A percentile compares a stretch with the other conserved stretches of the same genome.
Evolutionary conservation across 164 flowering plant species (phyloP).

Genomic region (Chimonanthus salicifolius): DNA sequence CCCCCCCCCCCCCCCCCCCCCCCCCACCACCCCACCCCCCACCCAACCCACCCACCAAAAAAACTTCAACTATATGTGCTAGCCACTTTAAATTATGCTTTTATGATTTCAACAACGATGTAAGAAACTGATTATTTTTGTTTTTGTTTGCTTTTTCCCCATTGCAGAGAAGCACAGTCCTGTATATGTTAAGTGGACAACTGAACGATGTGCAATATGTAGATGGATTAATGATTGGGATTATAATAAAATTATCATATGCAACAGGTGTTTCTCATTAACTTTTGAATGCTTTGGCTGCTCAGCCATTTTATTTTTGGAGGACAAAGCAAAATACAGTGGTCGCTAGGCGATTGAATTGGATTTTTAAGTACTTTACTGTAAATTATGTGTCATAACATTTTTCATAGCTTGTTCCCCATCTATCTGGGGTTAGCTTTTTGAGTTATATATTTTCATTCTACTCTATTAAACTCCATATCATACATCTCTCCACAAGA

Average conservation of each 20-base stretch:
- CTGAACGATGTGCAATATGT: conserved; percentile 96
- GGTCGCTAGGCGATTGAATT: neutral
- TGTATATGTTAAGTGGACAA: conserved; percentile 89
- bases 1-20: no score
- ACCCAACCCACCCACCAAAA: no score
- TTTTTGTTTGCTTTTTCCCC: neutral
- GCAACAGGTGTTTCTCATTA: conserved; percentile 58
- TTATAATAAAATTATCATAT: conserved; percentile 92
- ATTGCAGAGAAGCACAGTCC: conserved; percentile 85
- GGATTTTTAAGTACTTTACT: neutral
- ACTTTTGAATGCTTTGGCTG: neutral
- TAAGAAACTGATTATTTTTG: conserved; percentile 1
- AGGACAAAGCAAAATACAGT: neutral
- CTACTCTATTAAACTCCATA: no score
- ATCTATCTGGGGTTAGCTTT: no score
- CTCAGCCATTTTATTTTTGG: neutral
- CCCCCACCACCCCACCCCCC: no score
- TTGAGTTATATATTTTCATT: no score
- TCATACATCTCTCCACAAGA: no score
- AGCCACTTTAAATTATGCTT: no score
- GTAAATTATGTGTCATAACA: neutral
- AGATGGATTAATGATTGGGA: conserved; percentile 99
- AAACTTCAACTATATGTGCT: no score
- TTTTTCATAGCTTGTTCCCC: no score
- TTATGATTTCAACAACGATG: neutral